Evolutionary conservation across 2,329 filamentous ascomycete genomes (phyloP), one percentile per base, ranked within the genome.

Genomic region (Dichotomopilus funicola): DNA sequence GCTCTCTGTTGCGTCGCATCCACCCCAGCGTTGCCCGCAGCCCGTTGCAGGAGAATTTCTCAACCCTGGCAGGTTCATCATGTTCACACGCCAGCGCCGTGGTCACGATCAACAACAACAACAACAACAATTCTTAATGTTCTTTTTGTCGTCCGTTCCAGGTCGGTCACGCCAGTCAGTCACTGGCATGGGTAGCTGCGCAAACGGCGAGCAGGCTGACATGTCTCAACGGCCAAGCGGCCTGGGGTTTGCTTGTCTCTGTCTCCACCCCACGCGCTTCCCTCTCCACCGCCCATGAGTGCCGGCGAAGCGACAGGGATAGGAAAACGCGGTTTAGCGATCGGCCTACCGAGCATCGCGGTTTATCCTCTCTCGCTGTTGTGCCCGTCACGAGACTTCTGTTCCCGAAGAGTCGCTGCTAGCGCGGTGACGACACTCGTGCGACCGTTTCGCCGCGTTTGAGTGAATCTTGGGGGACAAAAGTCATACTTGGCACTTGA

Each of bases 201-300:
- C 56, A 57, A 46, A 55, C 50, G 49, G 54, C 36, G 55, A 42
- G n/a, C 47, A 51, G 42, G 38, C n/a, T 13, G 44, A 36, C 45
- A 51, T 38, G 42, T 49, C 57, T 57, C 59, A 63, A 62, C 63
- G 60, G 60, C 59, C 51, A 50, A 59, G 59, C 59, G 60, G 52
- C 53, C 59, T 57, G 59, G 55, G 35, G 11, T 9, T 40, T 13
- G 36, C 47, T 33, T 40, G 40, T 40, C 37, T 48, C 8, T 48
- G 7, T 19, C 34, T n/a, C 49, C 49, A 55, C 59, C 49, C 52
- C 54, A 50, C 40, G 44, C 55, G 27, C 41, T 45, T 48, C 11
- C 47, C 9, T 36, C 53, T 40, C 56, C 42, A 53, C 52, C 45
- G 13, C 51, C 19, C 40, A 13, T 35, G 41, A 36, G 46, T 51